Evolutionary conservation across 345 rosid species (phyloP), one percentile per base, ranked within the genome.

Genomic region (Lepidium aucheri): DNA sequence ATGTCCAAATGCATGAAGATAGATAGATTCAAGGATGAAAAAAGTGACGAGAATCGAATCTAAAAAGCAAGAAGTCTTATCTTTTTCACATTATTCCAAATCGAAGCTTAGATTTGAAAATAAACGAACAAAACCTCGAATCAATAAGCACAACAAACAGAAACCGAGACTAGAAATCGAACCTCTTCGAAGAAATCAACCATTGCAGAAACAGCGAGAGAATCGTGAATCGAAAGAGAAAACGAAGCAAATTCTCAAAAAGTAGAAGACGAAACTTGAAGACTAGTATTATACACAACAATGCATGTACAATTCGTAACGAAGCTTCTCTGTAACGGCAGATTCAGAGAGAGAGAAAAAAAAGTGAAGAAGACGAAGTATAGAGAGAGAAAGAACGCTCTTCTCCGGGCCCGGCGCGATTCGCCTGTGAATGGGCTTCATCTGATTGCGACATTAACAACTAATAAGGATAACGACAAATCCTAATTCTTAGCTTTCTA

Each of bases 381-480:
- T 36, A 44, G 57, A 16, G 53, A 26, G 45, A 44, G 8, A 6
- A 0, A 3, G 50, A 16, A 16, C 28, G 53, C 46, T 70, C 35
- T 45, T 46, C 46, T 45, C 57, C 26, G 58, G 51, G 59, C 36
- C 71, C 67, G 68, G 62, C 59, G 75, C 67, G 75, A 75, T 78
- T 74, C 41, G 78, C 67, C 84, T 74, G 72, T 68, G 67, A 77
- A 55, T 53, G 40, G 16, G 12, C 13, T 54, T 56, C 43, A 56
- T 47, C 46, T 68, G 85, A 76, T 53, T 58, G 67, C 66, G 79
- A 80, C 80, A 47, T 56, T 41, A 24, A 38, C 4, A 16, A 11
- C 5, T 4, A 26, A n/a, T 26, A 5, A 13, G 17, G 56, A 71
- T 74, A 53, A 53, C 63, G 72, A 78, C 79, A 67, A 58, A 18